Base-by-base conservation (phyloP, 1,284 basidiomycete species). In the Boletus smithii region DNA sequence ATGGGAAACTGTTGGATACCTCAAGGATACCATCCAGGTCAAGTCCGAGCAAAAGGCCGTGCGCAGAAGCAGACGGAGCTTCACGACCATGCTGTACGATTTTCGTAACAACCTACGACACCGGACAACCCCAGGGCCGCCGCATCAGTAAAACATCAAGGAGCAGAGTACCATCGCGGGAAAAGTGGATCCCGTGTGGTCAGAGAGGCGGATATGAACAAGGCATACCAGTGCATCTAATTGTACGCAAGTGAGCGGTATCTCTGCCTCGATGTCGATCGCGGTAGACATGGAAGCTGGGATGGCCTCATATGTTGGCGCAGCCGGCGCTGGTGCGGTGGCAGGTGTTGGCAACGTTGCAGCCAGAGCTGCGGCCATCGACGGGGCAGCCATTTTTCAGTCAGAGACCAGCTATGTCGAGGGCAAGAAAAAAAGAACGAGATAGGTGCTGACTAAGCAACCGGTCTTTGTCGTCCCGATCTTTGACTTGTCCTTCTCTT, bases 21-120 rank as follows among this genome's bases (percentile, higher is more conserved):
- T 97, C 92, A 54, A 98, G 79, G 34, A 82, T 80, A 10, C 92
- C 92, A 67, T 97, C 88, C 27, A 97, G 75, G 70, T 97, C 95
- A 53, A 99, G 80, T 37, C 94, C 94, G 51, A 97, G 78, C 34
- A 97, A 73, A 47, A 95, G 77, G 49, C 94, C 94, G 61, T 91
- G 81, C 16, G 88, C 86, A 57, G 82, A 80, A 29, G 81, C 69
- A 30, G 79, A 75, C 34, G 80, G 73, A 22, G 81, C 74, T 62
- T 91, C 85, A 48, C 82, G 75, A 52, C 84, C 77, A 63, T 92
- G 86, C 73, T 97, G 95, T 62, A 95, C 77, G 53, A 97, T 95
- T 76, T 97, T 97, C 53, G 91, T 82, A 47, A 95, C 84, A 43
- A 91, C 92, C 92, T 95, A 44, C 31, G 8, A 56, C 38, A 44